A percentile compares a stretch with the other conserved stretches of the same genome.
Conservation (phyloP, 2,329 filamentous ascomycete species). For the Ceratocystis lukuohia region DNA sequence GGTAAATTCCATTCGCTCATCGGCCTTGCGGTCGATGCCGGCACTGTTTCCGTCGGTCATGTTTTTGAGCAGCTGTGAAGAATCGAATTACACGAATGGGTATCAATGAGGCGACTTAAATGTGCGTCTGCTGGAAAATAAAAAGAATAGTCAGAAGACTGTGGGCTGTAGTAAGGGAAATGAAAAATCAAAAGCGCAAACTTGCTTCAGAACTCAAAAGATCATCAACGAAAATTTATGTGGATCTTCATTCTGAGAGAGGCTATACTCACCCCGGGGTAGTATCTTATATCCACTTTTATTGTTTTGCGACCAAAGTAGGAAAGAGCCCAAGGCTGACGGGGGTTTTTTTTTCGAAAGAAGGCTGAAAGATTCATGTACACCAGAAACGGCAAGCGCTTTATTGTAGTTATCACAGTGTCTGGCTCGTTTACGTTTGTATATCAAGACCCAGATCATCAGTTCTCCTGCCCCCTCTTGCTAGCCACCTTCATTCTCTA, state of each 20-base stretch:
- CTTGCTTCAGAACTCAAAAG: neutral
- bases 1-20: constrained; percentile 95
- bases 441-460: neutral
- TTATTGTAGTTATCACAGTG: neutral
- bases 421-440: neutral
- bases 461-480: neutral
- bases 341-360: constrained; percentile 1
- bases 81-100: too few species aligned
- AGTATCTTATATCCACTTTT: neutral
- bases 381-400: neutral
- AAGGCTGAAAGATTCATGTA: constrained; percentile 15
- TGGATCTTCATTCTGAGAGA: neutral
- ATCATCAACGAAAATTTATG: constrained; percentile 3
- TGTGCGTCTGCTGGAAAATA: neutral
- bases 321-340: constrained; percentile 14
- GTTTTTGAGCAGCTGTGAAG: too few species aligned
- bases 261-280: constrained; percentile 6
- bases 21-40: constrained; percentile 75
- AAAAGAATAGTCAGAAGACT: neutral
- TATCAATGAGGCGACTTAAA: constrained; percentile 25
- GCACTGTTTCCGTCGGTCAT: constrained; percentile 63
- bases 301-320: neutral
- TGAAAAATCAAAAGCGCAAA: neutral
- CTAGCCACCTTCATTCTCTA: neutral
- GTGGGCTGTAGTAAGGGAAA: neutral